Conservation (phyloP, 305 asterid species). For the Fraxinus sp. region DNA sequence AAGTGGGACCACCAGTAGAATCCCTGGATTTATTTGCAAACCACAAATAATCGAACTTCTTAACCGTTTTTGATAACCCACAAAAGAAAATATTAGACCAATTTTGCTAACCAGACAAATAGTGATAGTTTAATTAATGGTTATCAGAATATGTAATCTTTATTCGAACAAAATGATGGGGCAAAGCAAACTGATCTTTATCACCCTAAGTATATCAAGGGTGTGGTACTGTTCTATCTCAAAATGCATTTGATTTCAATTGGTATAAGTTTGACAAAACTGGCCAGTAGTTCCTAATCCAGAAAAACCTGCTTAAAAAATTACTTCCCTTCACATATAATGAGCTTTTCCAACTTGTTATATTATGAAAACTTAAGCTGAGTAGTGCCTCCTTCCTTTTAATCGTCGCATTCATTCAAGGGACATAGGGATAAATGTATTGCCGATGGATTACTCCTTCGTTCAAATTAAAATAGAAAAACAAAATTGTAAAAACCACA, state of each 20-base stretch:
- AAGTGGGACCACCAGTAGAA: slow-evolving; percentile 73
- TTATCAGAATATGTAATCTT: background rate
- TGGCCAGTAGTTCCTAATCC: background rate
- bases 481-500: background rate
- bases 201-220: background rate
- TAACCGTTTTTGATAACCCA: background rate
- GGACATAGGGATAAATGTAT: background rate
- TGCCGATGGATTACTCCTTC: background rate
- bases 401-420: background rate
- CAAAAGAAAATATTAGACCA: background rate
- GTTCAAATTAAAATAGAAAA: background rate
- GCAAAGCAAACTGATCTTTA: background rate
- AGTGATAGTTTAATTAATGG: background rate
- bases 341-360: background rate
- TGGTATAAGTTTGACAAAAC: background rate
- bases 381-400: background rate
- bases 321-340: background rate
- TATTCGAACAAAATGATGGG: background rate
- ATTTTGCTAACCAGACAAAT: background rate
- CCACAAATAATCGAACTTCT: slow-evolving; percentile 15
- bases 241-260: background rate
- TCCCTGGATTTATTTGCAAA: slow-evolving; percentile 39
- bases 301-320: background rate
- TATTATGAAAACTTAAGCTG: background rate
- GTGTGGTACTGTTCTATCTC: background rate